These are phyloP conservation scores for Phytophthora megakarya DNA, from an alignment of 352 stramenopile genomes.

Conservation along the genomic window DNA sequence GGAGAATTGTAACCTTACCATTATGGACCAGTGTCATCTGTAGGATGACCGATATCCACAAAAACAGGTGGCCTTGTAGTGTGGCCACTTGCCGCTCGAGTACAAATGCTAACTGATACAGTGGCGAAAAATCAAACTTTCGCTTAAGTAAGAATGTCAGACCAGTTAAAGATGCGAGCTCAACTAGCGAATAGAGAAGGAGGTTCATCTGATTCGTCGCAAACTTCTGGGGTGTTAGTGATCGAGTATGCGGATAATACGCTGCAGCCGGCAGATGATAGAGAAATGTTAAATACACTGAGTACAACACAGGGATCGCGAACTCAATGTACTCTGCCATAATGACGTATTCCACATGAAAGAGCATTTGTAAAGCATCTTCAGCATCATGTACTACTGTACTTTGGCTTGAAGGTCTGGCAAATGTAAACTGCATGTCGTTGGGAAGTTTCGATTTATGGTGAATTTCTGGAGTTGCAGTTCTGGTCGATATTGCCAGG, in stretches of 20 bases:
- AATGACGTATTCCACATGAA: conserved; percentile 29
- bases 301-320: conserved; percentile 14
- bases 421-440: neutral
- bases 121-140: conserved; percentile 26
- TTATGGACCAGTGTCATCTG: conserved; percentile 31
- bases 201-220: neutral
- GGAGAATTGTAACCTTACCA: conserved; percentile 4
- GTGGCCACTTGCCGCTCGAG: conserved; percentile 32
- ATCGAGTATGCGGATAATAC: conserved; percentile 24
- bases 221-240: conserved; percentile 10
- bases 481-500: neutral
- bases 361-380: conserved; percentile 35
- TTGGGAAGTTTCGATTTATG: neutral
- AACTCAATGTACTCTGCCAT: conserved; percentile 26
- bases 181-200: conserved; percentile 13
- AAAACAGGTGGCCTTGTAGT: conserved; percentile 28
- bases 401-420: neutral
- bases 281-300: conserved; percentile 2
- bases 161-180: conserved; percentile 13
- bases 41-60: conserved; percentile 35
- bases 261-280: conserved; percentile 10
- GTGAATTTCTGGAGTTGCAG: neutral
- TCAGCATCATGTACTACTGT: neutral
- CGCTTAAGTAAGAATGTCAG: conserved; percentile 16
- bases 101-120: conserved; percentile 47